Base-by-base conservation (phyloP, 805 yeast species). In the Nakazawaea holstii region DNA sequence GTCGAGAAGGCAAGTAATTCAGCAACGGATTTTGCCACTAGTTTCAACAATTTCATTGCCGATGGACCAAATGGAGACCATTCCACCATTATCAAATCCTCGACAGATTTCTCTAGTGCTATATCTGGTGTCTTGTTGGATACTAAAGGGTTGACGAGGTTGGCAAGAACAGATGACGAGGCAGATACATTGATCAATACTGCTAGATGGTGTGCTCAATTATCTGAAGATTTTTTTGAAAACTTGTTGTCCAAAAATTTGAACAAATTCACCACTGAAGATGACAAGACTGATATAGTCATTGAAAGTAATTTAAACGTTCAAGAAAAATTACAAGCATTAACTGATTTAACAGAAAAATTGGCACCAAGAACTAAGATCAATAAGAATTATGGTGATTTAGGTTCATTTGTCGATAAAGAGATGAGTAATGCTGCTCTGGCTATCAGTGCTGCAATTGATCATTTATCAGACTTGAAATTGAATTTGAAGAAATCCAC, bases 21-120 rank as follows among this genome's bases (percentile, higher is more conserved):
- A 13, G 89, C 91, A 0, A 87, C 91, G 6, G 91, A 84, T 35
- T 87, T 90, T 63, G 86, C 95, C 5, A 77, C 82, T 26, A 79
- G 83, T 6, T 88, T 87, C 70, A 87, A 84, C 60, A 74, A 79
- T 45, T 84, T 78, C 57, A 69, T 88, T 45, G 90, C 85, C 5
- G 96, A 87, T 59, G 95, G 92, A 6, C 79, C 79, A 44, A 71
- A 74, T 45, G 76, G 81, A 28, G 87, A 81, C 50, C 87, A 82
- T 55, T 72, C 80, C 4, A 69, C 69, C 41, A 75, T 84, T 27
- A 82, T 88, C 52, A 75, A 77, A 53, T 70, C 84, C 0, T 75
- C 84, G 43, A 79, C 84, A 2, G 76, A 74, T 42, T 80, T 87
- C 48, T 73, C 92, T 1, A 67, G 80, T 17, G 68, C 87, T 2